Conservation (phyloP, 2,329 filamentous ascomycete genomes). For the Colletotrichum sp. region DNA sequence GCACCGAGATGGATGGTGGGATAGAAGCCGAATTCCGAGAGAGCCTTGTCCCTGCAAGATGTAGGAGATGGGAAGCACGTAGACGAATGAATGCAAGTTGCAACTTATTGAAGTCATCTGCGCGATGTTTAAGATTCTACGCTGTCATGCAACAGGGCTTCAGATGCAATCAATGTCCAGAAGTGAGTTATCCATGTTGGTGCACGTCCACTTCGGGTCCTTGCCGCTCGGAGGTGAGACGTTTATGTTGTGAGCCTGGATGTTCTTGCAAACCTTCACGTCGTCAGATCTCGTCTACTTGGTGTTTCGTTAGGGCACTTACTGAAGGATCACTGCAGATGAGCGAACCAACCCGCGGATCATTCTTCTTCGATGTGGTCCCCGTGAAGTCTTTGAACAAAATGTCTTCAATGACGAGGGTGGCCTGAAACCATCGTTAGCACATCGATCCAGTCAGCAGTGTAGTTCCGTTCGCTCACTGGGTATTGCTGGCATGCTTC, state of each 20-base stretch:
- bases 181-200: background rate
- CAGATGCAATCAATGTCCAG: background rate
- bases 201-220: background rate
- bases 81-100: background rate
- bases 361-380: background rate
- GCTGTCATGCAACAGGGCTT: background rate
- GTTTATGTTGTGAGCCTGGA: background rate
- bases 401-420: background rate
- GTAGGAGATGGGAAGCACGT: rapidly evolving
- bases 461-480: background rate
- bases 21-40: background rate
- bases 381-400: background rate
- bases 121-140: background rate
- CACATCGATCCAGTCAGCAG: no score
- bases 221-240: background rate
- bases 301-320: background rate
- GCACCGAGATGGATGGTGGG: background rate
- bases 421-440: background rate
- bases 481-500: background rate
- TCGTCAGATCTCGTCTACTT: background rate
- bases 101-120: background rate
- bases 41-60: background rate
- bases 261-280: background rate
- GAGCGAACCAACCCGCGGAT: background rate
- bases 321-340: background rate